phyloP scores from a whole-genome alignment of 129 eudicot species.

The Flaveria sonorensis region DNA sequence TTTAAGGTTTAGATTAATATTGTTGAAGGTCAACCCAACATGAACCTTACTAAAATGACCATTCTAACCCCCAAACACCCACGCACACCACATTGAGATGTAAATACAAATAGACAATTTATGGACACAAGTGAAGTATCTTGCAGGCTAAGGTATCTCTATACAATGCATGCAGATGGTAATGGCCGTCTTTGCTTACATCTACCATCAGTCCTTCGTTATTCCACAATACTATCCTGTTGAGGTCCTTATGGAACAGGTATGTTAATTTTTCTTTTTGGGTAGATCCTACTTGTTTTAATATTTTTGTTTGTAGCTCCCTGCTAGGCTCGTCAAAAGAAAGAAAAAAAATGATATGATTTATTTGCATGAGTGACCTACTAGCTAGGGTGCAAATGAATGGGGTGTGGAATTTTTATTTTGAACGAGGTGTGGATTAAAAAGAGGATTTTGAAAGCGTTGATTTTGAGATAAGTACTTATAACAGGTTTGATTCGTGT shows the following conservation, averaged over 20 bases:
- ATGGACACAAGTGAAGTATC: neutral
- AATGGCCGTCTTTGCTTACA: constrained; percentile 88
- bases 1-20: neutral
- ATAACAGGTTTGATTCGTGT: neutral
- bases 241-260: constrained; percentile 82
- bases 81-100: neutral
- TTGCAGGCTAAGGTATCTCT: constrained; percentile 11
- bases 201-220: constrained; percentile 78
- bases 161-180: constrained; percentile 67
- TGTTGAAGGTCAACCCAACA: neutral
- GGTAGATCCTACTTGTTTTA: neutral
- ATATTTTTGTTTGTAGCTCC: neutral
- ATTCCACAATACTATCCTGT: constrained; percentile 53
- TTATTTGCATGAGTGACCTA: neutral
- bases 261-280: constrained; percentile 15
- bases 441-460: neutral
- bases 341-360: neutral
- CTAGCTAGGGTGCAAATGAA: no score
- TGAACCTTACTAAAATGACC: neutral
- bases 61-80: neutral
- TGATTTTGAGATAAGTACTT: neutral
- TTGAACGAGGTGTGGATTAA: no score
- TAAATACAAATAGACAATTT: neutral
- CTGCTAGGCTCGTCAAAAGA: neutral
- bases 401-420: no score